These are phyloP conservation scores for Gamsiella multidivaricata DNA, from an alignment of 192 early-diverging fungal genomes.

Conservation along the genomic window DNA sequence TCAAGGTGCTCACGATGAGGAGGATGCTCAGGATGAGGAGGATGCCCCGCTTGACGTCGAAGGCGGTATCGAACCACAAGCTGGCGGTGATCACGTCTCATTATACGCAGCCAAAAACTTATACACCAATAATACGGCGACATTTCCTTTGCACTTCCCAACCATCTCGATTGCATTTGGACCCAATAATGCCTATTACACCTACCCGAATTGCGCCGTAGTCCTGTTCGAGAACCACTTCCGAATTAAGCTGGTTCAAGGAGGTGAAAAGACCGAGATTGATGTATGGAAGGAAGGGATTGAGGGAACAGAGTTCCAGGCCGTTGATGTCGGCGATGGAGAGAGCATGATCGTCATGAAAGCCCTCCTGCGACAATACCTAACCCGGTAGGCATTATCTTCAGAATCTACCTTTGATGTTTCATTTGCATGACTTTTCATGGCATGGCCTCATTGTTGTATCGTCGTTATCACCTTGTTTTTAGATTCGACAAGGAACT, in stretches of 20 bases:
- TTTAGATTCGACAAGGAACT: constrained; percentile 54
- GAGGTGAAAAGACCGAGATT: constrained; percentile 46
- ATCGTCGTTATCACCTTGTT: too few relatives aligned
- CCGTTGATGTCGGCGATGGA: constrained; percentile 34
- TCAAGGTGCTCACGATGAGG: too few relatives aligned
- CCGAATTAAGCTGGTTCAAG: constrained; percentile 46
- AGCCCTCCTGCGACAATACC: constrained; percentile 34
- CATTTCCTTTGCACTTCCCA: constrained; percentile 49
- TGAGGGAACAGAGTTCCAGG: constrained; percentile 38
- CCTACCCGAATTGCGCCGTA: constrained; percentile 53
- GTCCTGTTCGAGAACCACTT: constrained; percentile 48
- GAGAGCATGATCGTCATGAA: constrained; percentile 46
- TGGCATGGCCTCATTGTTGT: too few relatives aligned
- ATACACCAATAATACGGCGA: constrained; percentile 35
- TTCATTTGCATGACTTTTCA: not conserved
- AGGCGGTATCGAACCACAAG: too few relatives aligned
- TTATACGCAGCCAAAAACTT: constrained; percentile 8
- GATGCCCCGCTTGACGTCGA: too few relatives aligned
- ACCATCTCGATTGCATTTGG: constrained; percentile 56
- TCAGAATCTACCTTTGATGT: not conserved
- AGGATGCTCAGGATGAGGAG: too few relatives aligned
- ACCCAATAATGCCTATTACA: constrained; percentile 38
- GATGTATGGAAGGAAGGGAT: constrained; percentile 58
- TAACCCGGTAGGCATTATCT: constrained; percentile 36
- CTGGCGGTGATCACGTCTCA: too few relatives aligned